Evolutionary conservation across 2,329 filamentous ascomycete genomes (phyloP), one percentile per base, ranked within the genome.

Genomic region (Aspergillus sp.): DNA sequence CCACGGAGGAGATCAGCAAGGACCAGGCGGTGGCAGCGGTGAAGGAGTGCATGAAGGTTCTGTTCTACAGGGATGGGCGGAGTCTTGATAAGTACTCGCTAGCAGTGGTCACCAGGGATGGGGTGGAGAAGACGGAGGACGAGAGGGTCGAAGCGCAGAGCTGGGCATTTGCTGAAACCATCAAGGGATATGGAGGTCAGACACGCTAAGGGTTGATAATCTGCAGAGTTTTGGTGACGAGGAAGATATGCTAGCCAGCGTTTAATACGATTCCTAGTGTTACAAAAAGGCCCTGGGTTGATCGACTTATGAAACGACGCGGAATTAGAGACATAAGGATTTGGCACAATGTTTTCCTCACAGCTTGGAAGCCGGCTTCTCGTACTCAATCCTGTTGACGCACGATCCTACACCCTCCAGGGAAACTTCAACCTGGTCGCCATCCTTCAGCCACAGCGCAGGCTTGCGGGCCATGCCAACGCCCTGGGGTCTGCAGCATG

Each of bases 91-190:
- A 75, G 48, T 98, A 95, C 69, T 91, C 84, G 44, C 80, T 96
- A 57, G 89, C 89, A 13, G 73, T 96, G 34, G 73, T 98, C 35
- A 91, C 84, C 35, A 82, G 86, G 65, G 84, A 86, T 30, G 86
- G 83, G n/a, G 78, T 96, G 37, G 82, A 93, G 34, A 59, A 95
- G 46, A 80, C 80, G 60, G 78, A 93, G 63, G 68, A 82, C 51
- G 83, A 93, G 70, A 79, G 86, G 72, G 71, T 98, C 45, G 88
- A 96, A 72, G 74, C 80, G 51, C 89, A 96, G 74, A 95, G 86
- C 74, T 96, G 89, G 91, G 86, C 84, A 32, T 98, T 98, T 68
- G 91, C 91, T 15, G 89, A 96, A 58, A 75, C 80, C 49, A 95
- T 98, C 61, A 82, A 78, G 62, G 91, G 91, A 27, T 98, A 98